Evolutionary conservation across 2,329 filamentous ascomycete species (phyloP).

Genomic region (Aureobasidium pullulans): DNA sequence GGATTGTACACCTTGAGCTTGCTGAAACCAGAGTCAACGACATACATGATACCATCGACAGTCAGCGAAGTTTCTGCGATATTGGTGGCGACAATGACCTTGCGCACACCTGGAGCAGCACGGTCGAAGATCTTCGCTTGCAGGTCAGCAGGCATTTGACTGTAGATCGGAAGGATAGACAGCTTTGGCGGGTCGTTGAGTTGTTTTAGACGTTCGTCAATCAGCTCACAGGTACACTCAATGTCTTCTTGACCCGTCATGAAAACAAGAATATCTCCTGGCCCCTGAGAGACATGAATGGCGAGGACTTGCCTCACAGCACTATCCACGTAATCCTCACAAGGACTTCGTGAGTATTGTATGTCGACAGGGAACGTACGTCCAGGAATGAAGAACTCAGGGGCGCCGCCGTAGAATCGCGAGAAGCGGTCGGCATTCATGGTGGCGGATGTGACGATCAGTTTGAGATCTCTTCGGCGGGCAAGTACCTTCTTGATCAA

Average conservation of each 20-base stretch:
- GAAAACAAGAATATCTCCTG: conserved; percentile 92
- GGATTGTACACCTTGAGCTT: conserved; percentile 99
- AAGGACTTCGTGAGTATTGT: conserved; percentile 88
- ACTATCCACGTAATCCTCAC: conserved; percentile 95
- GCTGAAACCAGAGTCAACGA: conserved; percentile 91
- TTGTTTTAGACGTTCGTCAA: conserved; percentile 77
- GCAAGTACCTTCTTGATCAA: conserved; percentile 95
- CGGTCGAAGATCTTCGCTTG: conserved; percentile 97
- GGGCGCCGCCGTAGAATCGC: conserved; percentile 90
- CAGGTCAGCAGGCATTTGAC: conserved; percentile 96
- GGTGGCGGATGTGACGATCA: conserved; percentile 96
- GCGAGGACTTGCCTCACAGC: conserved; percentile 92
- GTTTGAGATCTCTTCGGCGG: conserved; percentile 79
- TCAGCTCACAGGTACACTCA: conserved; percentile 87
- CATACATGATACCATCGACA: conserved; percentile 98
- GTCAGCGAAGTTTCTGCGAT: conserved; percentile 98
- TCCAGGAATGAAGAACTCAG: conserved; percentile 92
- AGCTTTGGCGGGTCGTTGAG: conserved; percentile 93
- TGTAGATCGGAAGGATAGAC: conserved; percentile 94
- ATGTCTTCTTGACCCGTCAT: conserved; percentile 99
- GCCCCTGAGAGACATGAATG: conserved; percentile 90
- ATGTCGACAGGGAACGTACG: conserved; percentile 96
- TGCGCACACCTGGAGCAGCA: conserved; percentile 81
- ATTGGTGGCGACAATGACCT: conserved; percentile 97
- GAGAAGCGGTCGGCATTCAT: conserved; percentile 98